Conservation (phyloP, 2,329 filamentous ascomycete genomes). For the Ambrosiella xylebori region DNA sequence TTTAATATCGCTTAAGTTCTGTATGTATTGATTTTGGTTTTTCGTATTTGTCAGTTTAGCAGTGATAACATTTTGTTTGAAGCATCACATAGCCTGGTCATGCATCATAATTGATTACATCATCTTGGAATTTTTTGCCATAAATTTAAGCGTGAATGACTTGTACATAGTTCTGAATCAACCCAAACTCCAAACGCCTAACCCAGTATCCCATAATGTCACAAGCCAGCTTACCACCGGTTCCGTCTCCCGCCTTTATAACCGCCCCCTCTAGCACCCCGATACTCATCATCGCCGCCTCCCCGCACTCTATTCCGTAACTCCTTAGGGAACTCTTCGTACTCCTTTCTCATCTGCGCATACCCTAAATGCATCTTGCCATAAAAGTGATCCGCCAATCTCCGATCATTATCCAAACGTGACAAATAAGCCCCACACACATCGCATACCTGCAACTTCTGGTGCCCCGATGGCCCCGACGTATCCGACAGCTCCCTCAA, state of each 20-base stretch:
- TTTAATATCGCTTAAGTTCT: too few species aligned
- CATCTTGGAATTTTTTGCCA: too few species aligned
- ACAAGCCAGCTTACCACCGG: slow-evolving; percentile 24
- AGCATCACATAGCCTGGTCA: too few species aligned
- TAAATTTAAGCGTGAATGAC: neutral
- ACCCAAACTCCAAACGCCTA: neutral
- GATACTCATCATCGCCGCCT: slow-evolving; percentile 30
- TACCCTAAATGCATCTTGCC: slow-evolving; percentile 99
- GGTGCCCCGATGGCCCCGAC: slow-evolving; percentile 79
- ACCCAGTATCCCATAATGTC: neutral
- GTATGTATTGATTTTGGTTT: too few species aligned
- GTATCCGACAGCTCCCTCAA: slow-evolving; percentile 84
- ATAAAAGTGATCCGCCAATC: slow-evolving; percentile 93
- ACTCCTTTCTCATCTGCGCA: slow-evolving; percentile 93
- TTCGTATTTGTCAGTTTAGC: too few species aligned
- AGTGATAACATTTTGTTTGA: too few species aligned
- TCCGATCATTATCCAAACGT: slow-evolving; percentile 80
- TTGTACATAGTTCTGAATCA: neutral
- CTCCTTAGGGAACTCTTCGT: slow-evolving; percentile 71
- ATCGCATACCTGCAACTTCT: slow-evolving; percentile 97
- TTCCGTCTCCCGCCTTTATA: slow-evolving; percentile 32
- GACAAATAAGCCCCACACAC: slow-evolving; percentile 92
- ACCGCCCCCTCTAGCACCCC: slow-evolving; percentile 34
- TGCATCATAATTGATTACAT: too few species aligned
- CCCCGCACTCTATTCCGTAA: slow-evolving; percentile 52